Evolutionary conservation across 805 yeast species (phyloP), one percentile per base, ranked within the genome.

Genomic region (Saccharomycopsis olivae): DNA sequence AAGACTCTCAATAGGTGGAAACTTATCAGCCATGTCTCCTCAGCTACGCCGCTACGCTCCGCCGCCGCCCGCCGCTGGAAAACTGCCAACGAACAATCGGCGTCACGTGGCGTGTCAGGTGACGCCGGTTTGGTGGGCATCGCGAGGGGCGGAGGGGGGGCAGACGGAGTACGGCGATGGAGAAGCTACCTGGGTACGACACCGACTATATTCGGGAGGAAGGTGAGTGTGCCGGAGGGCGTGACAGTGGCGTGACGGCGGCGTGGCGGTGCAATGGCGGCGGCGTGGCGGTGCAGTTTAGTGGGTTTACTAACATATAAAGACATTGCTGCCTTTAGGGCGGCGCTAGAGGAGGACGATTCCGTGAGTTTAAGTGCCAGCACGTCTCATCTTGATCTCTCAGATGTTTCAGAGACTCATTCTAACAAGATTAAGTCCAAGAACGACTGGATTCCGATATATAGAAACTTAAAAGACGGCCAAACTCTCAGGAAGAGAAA

Each of bases 371-470:
- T 40, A 9, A 51, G 46, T 21, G 15, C 47, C 9, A 47, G 40
- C 17, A 27, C 52, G 20, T 38, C 38, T 4, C 20, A 37, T 30
- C 4, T 31, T 33, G 21, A 30, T n/a, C 15, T 35, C 8, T 16
- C 32, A 9, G 24, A 18, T 17, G 36, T 17, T 9, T 29, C 30
- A 15, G 25, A 16, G 11, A 18, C 23, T 5, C 14, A 25, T 6
- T 43, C 41, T 11, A 40, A 40, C 13, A 24, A 18, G 44, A 66
- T 69, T 23, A 46, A 60, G 1, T 67, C 73, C 0, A 58, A 58
- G 42, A 61, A 60, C 38, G 73, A 69, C 46, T 69, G 74, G 74
- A 58, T 60, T 0, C 73, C 74, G 0, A 55, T 68, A 3, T 57
- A 64, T 32, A 46, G 49, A 38, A 48, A 43, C 13, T 33, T 48